These are phyloP conservation scores for Agrocybe praecox DNA, from an alignment of 768 basidiomycete species.

Conservation along the genomic window DNA sequence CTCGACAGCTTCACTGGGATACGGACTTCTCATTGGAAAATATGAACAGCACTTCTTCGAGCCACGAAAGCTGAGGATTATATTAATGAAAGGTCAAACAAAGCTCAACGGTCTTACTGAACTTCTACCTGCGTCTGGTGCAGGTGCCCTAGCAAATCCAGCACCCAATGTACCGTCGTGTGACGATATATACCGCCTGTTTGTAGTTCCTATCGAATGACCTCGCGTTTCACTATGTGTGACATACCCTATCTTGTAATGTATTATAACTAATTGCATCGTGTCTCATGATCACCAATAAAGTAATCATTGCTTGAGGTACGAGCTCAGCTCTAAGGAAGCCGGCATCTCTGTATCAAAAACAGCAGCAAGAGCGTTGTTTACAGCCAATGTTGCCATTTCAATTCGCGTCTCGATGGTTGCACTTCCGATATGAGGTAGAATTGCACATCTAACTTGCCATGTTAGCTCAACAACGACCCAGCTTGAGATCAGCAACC, in stretches of 20 bases:
- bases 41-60: constrained; percentile 47
- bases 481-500: constrained; percentile 8
- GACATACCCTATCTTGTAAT: too few species aligned
- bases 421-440: constrained; percentile 93
- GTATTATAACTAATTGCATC: too few species aligned
- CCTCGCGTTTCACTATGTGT: too few species aligned
- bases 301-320: background rate
- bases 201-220: constrained; percentile 10
- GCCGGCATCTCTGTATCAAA: constrained; percentile 57
- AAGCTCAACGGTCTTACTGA: constrained; percentile 23
- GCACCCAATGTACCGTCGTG: background rate
- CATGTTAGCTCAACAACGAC: background rate
- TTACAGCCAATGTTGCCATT: constrained; percentile 79
- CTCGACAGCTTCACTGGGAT: too few species aligned
- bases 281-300: too few species aligned
- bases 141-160: constrained; percentile 16
- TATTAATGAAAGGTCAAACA: constrained; percentile 33
- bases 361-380: constrained; percentile 66
- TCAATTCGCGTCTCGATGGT: constrained; percentile 81
- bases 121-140: constrained; percentile 7
- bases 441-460: constrained; percentile 64
- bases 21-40: too few species aligned
- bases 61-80: constrained; percentile 44
- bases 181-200: constrained; percentile 13
- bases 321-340: constrained; percentile 30